Percentiles rank a stretch among this genome's conserved stretches.
Conservation (phyloP, 2,329 filamentous ascomycete species). For the Mycosphaerella sp. region DNA sequence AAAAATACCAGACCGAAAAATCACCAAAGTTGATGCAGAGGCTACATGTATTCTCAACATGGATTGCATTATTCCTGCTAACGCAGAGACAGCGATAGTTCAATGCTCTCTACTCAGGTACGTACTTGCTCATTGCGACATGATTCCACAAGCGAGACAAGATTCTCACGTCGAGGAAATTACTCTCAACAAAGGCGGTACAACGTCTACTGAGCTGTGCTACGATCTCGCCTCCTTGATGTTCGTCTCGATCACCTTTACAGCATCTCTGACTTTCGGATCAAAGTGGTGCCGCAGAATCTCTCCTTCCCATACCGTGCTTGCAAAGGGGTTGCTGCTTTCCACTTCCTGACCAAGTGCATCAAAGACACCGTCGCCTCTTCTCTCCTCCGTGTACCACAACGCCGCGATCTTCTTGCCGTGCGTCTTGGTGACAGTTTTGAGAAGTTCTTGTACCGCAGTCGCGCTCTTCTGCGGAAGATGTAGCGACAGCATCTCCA, state of each 20-base stretch:
- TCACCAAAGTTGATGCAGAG: too few relatives aligned
- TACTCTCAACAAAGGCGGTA: too few relatives aligned
- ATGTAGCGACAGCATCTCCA: conserved; percentile 75
- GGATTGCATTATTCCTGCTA: too few relatives aligned
- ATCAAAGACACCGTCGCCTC: conserved; percentile 83
- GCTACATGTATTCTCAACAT: too few relatives aligned
- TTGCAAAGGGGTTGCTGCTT: conserved; percentile 81
- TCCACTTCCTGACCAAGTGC: conserved; percentile 68
- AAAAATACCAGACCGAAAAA: too few relatives aligned
- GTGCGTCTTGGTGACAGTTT: conserved; percentile 73
- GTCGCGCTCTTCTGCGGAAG: conserved; percentile 83
- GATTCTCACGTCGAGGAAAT: too few relatives aligned
- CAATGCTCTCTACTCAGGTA: too few relatives aligned
- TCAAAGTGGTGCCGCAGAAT: conserved; percentile 78
- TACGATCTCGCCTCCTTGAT: conserved; percentile 19
- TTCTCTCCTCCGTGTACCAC: conserved; percentile 91
- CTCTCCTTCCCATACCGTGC: conserved; percentile 91
- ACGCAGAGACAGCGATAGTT: too few relatives aligned
- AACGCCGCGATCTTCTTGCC: conserved; percentile 74
- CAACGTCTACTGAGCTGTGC: too few relatives aligned
- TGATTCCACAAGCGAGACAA: too few relatives aligned
- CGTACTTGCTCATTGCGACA: too few relatives aligned
- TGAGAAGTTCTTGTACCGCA: conserved; percentile 71
- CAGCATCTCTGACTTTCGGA: conserved; percentile 70
- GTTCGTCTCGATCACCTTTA: conserved; percentile 28